Percentiles rank a stretch among this genome's conserved stretches.
Conservation (phyloP, 805 yeast species). For the Cyberlindnera subsufficiens region DNA sequence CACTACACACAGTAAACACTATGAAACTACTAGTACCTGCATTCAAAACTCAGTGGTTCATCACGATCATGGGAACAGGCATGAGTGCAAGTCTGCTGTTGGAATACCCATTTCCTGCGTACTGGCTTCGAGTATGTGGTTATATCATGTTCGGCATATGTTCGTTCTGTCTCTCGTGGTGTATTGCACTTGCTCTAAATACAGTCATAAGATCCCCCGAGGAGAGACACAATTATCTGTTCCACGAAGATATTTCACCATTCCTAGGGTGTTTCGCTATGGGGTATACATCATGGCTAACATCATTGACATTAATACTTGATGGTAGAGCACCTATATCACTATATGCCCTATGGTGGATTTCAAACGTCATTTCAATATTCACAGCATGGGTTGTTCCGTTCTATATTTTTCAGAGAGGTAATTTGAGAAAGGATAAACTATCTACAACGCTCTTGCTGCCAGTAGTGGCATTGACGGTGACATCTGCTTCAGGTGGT, state of each 20-base stretch:
- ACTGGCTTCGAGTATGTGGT: constrained; percentile 54
- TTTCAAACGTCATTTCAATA: constrained; percentile 48
- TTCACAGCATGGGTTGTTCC: constrained; percentile 55
- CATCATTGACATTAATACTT: constrained; percentile 44
- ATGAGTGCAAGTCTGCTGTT: constrained; percentile 58
- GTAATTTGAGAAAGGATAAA: constrained; percentile 27
- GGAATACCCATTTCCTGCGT: constrained; percentile 57
- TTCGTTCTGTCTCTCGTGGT: constrained; percentile 37
- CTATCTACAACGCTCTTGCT: constrained; percentile 57
- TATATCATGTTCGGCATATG: constrained; percentile 60
- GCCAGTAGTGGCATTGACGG: constrained; percentile 79
- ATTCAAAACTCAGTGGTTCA: constrained; percentile 57
- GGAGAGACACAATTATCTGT: constrained; percentile 22
- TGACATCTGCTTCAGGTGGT: constrained; percentile 67
- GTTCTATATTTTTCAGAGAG: constrained; percentile 34
- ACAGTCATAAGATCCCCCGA: constrained; percentile 24
- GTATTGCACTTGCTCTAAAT: constrained; percentile 36
- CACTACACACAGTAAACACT: neutral
- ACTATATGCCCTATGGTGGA: constrained; percentile 70
- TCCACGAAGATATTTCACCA: constrained; percentile 42
- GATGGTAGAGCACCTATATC: constrained; percentile 32
- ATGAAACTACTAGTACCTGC: neutral
- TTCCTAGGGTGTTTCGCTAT: constrained; percentile 77
- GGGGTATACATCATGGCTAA: constrained; percentile 68
- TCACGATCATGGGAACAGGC: constrained; percentile 83